Percentiles rank a stretch among this genome's conserved stretches.
Conservation (phyloP, 2,329 filamentous ascomycete species). For the Exophiala alcalophila region DNA sequence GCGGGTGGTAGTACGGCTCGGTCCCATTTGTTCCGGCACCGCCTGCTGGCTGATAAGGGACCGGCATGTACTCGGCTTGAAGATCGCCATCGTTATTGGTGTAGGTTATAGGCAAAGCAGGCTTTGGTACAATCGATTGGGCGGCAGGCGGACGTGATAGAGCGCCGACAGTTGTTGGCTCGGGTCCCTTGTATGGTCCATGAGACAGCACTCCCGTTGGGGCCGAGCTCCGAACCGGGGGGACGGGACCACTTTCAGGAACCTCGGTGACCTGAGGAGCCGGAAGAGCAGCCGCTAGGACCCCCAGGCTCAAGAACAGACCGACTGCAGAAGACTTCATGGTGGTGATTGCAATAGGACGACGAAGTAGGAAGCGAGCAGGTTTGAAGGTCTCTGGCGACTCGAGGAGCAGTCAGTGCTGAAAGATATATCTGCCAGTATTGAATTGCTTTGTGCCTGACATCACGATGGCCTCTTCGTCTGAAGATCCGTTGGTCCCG, state of each 20-base stretch:
- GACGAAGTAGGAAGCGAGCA: too few species aligned
- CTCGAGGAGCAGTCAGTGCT: too few species aligned
- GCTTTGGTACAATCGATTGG: conserved; percentile 56
- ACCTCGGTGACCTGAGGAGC: conserved; percentile 26
- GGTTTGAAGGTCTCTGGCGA: too few species aligned
- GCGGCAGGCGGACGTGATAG: conserved; percentile 58
- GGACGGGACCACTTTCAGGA: conserved; percentile 19
- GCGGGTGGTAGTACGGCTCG: conserved; percentile 50
- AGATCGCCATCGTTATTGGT: conserved; percentile 70
- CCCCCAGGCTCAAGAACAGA: conserved; percentile 20
- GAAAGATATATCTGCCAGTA: too few species aligned
- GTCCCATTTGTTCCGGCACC: conserved; percentile 77
- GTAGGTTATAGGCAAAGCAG: conserved; percentile 60
- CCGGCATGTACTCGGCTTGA: conserved; percentile 60
- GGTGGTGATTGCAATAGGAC: background rate
- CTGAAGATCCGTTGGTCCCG: too few species aligned
- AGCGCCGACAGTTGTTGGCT: conserved; percentile 67
- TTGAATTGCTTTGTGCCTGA: too few species aligned
- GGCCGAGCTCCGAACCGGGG: conserved; percentile 48
- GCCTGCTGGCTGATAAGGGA: conserved; percentile 69
- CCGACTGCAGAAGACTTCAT: conserved; percentile 25
- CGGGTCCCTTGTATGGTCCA: conserved; percentile 62
- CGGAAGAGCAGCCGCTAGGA: conserved; percentile 24
- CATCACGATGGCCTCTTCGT: too few species aligned
- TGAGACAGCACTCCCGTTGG: conserved; percentile 61